phyloP scores from a whole-genome alignment of 352 stramenopile species.

The Pythium insidiosum region DNA sequence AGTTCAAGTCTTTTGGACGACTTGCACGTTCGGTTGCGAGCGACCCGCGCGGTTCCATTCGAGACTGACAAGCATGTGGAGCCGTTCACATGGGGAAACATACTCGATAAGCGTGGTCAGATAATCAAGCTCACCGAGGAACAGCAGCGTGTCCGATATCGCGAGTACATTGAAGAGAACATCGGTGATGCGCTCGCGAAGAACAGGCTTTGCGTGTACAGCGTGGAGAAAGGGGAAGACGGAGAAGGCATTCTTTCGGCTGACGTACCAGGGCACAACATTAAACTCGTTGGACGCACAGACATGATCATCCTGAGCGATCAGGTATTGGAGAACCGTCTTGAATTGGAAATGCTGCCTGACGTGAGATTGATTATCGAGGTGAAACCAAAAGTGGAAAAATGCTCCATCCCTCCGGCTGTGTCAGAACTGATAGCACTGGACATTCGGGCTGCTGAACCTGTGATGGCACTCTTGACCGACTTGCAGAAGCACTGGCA shows the following conservation, averaged over 20 bases:
- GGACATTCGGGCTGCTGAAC: conserved; percentile 22
- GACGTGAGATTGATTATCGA: conserved; percentile 36
- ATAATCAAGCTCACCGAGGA: conserved; percentile 1
- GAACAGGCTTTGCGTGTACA: conserved; percentile 11
- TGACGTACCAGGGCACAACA: conserved; percentile 18
- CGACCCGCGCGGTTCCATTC: not conserved
- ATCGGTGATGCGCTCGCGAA: conserved; percentile 17
- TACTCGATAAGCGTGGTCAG: conserved; percentile 8
- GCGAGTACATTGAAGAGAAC: conserved; percentile 18
- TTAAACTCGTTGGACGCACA: conserved; percentile 26
- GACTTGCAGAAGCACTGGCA: conserved; percentile 22
- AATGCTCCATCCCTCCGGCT: conserved; percentile 17
- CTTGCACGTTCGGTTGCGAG: not conserved
- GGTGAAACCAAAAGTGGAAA: conserved; percentile 26
- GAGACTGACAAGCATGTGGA: conserved; percentile 6
- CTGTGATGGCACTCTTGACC: conserved; percentile 36
- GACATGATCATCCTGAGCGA: conserved; percentile 35
- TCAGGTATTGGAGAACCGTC: conserved; percentile 3
- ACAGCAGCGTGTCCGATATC: conserved; percentile 16
- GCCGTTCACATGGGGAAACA: conserved; percentile 14
- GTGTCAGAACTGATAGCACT: conserved; percentile 35
- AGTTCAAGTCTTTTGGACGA: not conserved
- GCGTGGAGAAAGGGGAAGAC: conserved; percentile 14
- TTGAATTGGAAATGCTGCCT: conserved; percentile 17
- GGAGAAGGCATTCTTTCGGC: conserved; percentile 19